A percentile compares a stretch with the other conserved stretches of the same genome.
These are phyloP conservation scores for Penicillium manginii DNA, from an alignment of 495 filamentous ascomycete genomes.

Conservation along the genomic window DNA sequence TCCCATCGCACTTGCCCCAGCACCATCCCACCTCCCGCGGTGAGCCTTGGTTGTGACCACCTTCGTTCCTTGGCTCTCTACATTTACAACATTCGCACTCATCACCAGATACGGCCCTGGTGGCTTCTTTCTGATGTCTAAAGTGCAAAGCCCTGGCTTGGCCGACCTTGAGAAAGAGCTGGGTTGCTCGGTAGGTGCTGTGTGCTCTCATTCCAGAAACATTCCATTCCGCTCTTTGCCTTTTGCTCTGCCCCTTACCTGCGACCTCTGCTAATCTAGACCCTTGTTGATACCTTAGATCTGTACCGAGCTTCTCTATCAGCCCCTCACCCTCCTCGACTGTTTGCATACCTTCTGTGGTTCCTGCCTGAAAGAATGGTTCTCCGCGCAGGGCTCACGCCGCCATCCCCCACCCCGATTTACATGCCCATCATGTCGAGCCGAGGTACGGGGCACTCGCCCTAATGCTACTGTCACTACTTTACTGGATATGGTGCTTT, in stretches of 20 bases:
- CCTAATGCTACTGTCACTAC: constrained; percentile 85
- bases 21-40: constrained; percentile 14
- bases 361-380: constrained; percentile 94
- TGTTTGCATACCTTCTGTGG: constrained; percentile 98
- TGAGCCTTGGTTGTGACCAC: constrained; percentile 20
- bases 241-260: background rate
- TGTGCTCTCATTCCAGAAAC: constrained; percentile 25
- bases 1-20: constrained; percentile 5
- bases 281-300: constrained; percentile 66
- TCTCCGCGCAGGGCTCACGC: constrained; percentile 61
- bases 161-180: constrained; percentile 83
- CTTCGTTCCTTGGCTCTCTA: constrained; percentile 20
- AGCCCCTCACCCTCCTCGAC: constrained; percentile 93
- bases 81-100: background rate
- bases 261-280: constrained; percentile 10
- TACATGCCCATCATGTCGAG: constrained; percentile 93
- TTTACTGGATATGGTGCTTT: constrained; percentile 74
- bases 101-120: background rate
- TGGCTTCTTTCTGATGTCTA: constrained; percentile 25
- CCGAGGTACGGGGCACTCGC: constrained; percentile 76
- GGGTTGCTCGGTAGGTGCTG: constrained; percentile 82
- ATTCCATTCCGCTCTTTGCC: constrained; percentile 21
- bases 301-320: constrained; percentile 93
- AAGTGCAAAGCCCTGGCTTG: constrained; percentile 37
- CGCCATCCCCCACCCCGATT: constrained; percentile 56